Conservation (phyloP, 768 basidiomycete species). For the Arthromyces matolae region DNA sequence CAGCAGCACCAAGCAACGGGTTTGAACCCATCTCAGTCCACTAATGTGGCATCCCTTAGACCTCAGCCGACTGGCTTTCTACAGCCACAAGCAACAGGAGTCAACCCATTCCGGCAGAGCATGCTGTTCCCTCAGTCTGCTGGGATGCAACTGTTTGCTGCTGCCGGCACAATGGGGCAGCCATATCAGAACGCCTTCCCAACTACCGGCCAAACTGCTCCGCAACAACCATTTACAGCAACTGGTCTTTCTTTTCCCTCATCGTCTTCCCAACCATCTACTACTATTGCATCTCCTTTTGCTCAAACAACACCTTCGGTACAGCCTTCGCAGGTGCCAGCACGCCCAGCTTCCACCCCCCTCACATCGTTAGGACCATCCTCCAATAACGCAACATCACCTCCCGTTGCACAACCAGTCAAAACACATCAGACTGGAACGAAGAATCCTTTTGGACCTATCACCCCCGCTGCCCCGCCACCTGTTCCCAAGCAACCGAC, state of each 20-base stretch:
- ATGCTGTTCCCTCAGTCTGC: conserved; percentile 65
- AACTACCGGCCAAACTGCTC: conserved; percentile 11
- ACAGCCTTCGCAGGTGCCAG: conserved; percentile 33
- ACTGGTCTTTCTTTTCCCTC: conserved; percentile 18
- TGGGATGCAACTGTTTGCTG: conserved; percentile 47
- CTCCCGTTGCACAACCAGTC: conserved; percentile 57
- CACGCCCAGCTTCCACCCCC: conserved; percentile 73
- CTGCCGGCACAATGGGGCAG: conserved; percentile 18
- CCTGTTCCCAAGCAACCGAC: conserved; percentile 74
- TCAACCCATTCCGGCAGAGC: conserved; percentile 84
- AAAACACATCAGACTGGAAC: conserved; percentile 91
- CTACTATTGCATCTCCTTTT: conserved; percentile 22
- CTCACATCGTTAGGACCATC: conserved; percentile 38
- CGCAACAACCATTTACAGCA: conserved; percentile 14
- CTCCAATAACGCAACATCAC: conserved; percentile 30
- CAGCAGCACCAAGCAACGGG: conserved; percentile 29
- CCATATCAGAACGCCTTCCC: conserved; percentile 16
- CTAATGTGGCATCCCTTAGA: conserved; percentile 22
- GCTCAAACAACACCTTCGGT: conserved; percentile 17
- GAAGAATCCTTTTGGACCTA: conserved; percentile 89
- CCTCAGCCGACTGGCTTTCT: conserved; percentile 36
- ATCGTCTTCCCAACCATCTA: too few relatives aligned
- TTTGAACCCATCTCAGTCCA: conserved; percentile 27
- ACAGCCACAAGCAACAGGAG: conserved; percentile 59
- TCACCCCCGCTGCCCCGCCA: conserved; percentile 53